Evolutionary conservation across 441 rosid species (phyloP), one percentile per base, ranked within the genome.

Genomic region (Gossypium gossypioides): DNA sequence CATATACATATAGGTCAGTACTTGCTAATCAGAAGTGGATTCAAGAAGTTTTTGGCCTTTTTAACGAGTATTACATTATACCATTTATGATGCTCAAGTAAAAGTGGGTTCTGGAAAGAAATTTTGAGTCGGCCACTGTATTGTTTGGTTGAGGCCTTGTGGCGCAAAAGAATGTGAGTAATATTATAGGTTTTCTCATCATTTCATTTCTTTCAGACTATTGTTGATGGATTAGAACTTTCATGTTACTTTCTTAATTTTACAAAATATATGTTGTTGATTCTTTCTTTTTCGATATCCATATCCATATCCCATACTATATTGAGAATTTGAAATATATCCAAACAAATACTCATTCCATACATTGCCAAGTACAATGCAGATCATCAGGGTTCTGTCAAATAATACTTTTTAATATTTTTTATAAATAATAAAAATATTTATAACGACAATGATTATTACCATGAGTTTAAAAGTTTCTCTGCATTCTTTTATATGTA

Each of bases 11-110:
- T 5, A 15, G 29, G 50, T 56, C 40, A 44, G n/a, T 34, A 25
- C 37, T 24, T 58, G 63, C 63, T 12, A 25, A 58, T 9, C 63
- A 58, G 63, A 58, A 58, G 9, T 13, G 27, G 34, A 15, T 59
- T 27, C 6, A 2, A 6, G 25, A 76, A 37, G 73, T 72, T 60
- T 76, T 37, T 50, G 63, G 24, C 27, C 16, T 44, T 13, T 54
- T 63, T 21, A 21, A 9, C 19, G 32, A 15, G 56, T 64, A 40
- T 37, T 16, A 32, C 48, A 62, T 19, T 7, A 21, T 68, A 8
- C 29, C 59, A 27, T 44, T 51, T 25, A 6, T 51, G 44, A 50
- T 34, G 25, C 51, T 16, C 12, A 54, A 5, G 24, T 18, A 16
- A 51, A 51, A 8, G 6, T 60, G 44, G 44, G 19, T n/a, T 19